Evolutionary conservation across 129 eudicot genomes (phyloP), one percentile per base, ranked within the genome.

Genomic region (Flaveria bidentis): DNA sequence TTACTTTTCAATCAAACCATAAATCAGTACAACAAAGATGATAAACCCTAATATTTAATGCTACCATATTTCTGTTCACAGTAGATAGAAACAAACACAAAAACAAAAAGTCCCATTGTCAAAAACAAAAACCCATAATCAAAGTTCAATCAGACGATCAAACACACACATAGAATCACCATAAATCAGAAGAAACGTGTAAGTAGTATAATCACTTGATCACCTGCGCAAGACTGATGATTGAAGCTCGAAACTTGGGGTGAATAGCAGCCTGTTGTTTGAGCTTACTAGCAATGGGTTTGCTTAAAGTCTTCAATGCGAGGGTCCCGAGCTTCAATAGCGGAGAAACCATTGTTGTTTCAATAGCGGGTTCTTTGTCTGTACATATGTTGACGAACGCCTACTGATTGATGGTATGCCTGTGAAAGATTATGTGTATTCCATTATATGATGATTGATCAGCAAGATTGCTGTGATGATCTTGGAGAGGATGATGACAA

Each of bases 161-260:
- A 18, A 67, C 44, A 45, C 13, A 75, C 11, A 47, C 12, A 26
- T n/a, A 77, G 39, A 33, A 33, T 33, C 39, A 33, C 39, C 5
- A 4, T 33, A 33, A 33, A 33, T 33, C 39, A 33, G 39, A 2
- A 33, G 39, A 33, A 33, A 33, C 6, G 6, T 33, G 39, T 28
- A 33, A 33, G 39, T 33, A 33, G 39, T 33, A 33, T 3, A 42
- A 16, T 18, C 28, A 42, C 57, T 61, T 61, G 14, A 16, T 5
- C 57, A 87, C 98, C 98, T 94, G 98, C 9, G 98, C 98, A 25
- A 91, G 46, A 86, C 87, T 69, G 77, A 91, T 70, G 73, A 94
- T 94, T 44, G 77, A 79, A 12, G 78, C 83, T 13, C 98, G 88
- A 84, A 94, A 94, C 77, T 82, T 84, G 14, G 98, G 97, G 72